Base-by-base conservation (phyloP, 768 basidiomycete genomes). In the Phaeotremella fagi region DNA sequence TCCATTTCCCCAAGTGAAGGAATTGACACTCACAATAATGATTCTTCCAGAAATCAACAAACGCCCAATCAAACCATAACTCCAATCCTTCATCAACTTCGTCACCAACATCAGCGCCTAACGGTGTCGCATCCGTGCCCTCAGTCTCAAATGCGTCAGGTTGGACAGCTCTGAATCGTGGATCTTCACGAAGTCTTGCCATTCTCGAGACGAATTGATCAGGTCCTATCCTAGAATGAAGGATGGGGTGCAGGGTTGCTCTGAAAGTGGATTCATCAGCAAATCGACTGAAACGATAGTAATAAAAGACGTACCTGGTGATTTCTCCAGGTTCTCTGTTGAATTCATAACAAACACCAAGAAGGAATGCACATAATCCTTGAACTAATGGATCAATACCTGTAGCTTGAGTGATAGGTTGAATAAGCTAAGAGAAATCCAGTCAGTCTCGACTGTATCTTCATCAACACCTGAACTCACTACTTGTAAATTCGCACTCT, bases 21-120 rank as follows among this genome's bases (percentile, higher is more conserved):
- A 12, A 6, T n/a, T n/a, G n/a, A n/a, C 23, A 74, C 87, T 70
- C 64, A 94, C 94, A 89, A 68, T 91, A 95, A 68, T 94, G 92
- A 42, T 89, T 91, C 77, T 98, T 98, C 87, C 90, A 92, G 73
- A 97, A 99, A 74, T 99, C 95, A 4, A 95, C 83, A 75, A 98
- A 98, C 0, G 85, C 82, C 90, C 92, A 98, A 73, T 98, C 92
- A 68, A 98, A 88, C 95, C 95, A 98, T 33, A 95, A 80, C 75
- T 91, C 90, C 24, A 69, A 55, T 18, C 71, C 72, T 35, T 75
- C 78, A 24, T 83, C 87, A 65, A 88, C 86, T 57, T 83, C 83
- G 47, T 78, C 76, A 51, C 52, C 28, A 51, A 58, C 26, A 45
- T 66, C 52, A 48, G 61, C 29, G n/a, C 48, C 50, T 22, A 41